phyloP scores from a whole-genome alignment of 345 rosid genomes.

The Trapa incisa region DNA sequence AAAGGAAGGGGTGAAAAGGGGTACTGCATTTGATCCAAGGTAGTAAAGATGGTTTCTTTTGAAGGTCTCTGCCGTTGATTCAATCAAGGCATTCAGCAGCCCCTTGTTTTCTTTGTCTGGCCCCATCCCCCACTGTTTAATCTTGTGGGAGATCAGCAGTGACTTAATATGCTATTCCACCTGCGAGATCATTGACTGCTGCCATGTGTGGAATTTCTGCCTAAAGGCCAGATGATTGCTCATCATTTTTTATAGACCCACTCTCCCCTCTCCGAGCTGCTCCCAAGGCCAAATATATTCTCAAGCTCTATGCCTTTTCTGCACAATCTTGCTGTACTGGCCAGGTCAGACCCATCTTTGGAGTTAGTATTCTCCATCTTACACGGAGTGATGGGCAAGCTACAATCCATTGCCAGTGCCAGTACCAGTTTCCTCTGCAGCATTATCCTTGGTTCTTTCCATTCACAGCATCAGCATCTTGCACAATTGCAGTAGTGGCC shows the following conservation, averaged over 20 bases:
- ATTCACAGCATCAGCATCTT: slow-evolving; percentile 16
- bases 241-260: slow-evolving; percentile 23
- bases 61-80: slow-evolving; percentile 13
- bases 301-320: slow-evolving; percentile 24
- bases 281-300: slow-evolving; percentile 26
- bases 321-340: slow-evolving; percentile 31
- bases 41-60: slow-evolving; percentile 9
- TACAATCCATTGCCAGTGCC: slow-evolving; percentile 28
- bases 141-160: too few species aligned
- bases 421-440: slow-evolving; percentile 17
- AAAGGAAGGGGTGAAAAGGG: not conserved
- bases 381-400: slow-evolving; percentile 68
- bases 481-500: too few species aligned
- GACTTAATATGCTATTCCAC: too few species aligned
- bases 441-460: slow-evolving; percentile 22
- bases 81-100: not conserved
- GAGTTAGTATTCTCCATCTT: slow-evolving; percentile 34
- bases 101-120: not conserved
- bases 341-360: slow-evolving; percentile 40
- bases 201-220: slow-evolving; percentile 93
- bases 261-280: slow-evolving; percentile 35
- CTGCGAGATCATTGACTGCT: slow-evolving; percentile 2
- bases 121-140: too few species aligned
- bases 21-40: slow-evolving; percentile 4
- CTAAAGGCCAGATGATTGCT: slow-evolving; percentile 39